A percentile compares a stretch with the other conserved stretches of the same genome.
phyloP scores from a whole-genome alignment of 1,139 yeast species.

The Kodamaea suecica region DNA sequence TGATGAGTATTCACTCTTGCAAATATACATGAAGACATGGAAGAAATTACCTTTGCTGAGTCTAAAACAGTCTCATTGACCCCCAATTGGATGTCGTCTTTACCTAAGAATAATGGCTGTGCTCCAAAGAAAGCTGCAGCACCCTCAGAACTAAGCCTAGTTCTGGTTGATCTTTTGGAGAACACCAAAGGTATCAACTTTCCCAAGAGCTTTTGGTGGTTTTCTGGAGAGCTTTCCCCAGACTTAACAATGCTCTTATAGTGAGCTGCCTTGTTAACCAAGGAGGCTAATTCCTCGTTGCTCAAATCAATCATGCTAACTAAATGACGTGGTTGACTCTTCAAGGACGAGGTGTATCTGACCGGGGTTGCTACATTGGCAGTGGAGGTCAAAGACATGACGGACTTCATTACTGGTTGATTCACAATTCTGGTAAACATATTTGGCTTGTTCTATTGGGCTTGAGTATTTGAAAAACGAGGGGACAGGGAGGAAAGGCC shows the following conservation, averaged over 20 bases:
- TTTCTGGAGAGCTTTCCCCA: constrained; percentile 43
- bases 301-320: constrained; percentile 75
- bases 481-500: constrained; percentile 2
- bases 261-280: constrained; percentile 65
- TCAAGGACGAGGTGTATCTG: constrained; percentile 11
- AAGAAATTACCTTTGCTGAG: constrained; percentile 82
- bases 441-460: background rate
- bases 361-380: constrained; percentile 2
- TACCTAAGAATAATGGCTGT: constrained; percentile 93
- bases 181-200: constrained; percentile 80
- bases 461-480: background rate
- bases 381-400: constrained; percentile 9
- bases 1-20: constrained; percentile 90
- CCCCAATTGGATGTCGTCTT: constrained; percentile 94
- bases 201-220: constrained; percentile 62
- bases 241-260: constrained; percentile 58
- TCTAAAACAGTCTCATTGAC: constrained; percentile 89
- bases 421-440: constrained; percentile 3
- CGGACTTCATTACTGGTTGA: background rate
- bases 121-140: constrained; percentile 94
- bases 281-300: constrained; percentile 60
- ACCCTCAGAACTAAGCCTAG: constrained; percentile 91
- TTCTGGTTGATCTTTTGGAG: constrained; percentile 89
- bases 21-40: constrained; percentile 92
- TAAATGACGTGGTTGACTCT: constrained; percentile 58